Evolutionary conservation across 2,329 filamentous ascomycete genomes (phyloP).

Genomic region (Sporothrix globosa): DNA sequence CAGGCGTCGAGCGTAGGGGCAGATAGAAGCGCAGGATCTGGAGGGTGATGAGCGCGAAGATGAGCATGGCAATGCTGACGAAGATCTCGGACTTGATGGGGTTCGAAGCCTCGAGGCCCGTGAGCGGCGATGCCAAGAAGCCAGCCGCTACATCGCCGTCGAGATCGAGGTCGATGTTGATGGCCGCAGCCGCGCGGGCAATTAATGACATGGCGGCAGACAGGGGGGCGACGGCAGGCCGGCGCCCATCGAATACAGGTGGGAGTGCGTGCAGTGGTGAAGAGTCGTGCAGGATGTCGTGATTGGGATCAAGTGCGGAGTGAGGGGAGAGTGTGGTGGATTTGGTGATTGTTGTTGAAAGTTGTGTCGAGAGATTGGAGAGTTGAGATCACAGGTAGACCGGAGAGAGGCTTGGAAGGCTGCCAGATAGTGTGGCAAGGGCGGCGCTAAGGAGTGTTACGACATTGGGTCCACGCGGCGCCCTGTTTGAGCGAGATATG

Average conservation of each 20-base stretch:
- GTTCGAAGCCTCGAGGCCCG: conserved; percentile 25
- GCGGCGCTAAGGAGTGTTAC: conserved; percentile 21
- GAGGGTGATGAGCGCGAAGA: conserved; percentile 76
- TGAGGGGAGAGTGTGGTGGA: neutral
- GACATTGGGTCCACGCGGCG: conserved; percentile 22
- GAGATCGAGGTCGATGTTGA: conserved; percentile 1
- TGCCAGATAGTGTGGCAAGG: conserved; percentile 16
- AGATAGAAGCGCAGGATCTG: conserved; percentile 88
- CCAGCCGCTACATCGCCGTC: neutral
- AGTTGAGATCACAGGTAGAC: neutral
- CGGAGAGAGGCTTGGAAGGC: conserved; percentile 9
- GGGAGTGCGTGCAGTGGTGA: neutral
- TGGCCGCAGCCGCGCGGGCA: conserved; percentile 25
- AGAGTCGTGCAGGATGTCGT: neutral
- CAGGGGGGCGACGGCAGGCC: conserved; percentile 22
- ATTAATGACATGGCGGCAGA: conserved; percentile 33
- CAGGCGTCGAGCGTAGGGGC: conserved; percentile 85
- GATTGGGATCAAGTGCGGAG: neutral
- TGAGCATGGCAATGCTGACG: conserved; percentile 69
- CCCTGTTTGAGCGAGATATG: conserved; percentile 12
- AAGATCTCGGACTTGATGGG: conserved; percentile 81
- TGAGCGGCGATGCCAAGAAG: conserved; percentile 4
- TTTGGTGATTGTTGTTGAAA: neutral
- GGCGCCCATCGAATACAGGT: conserved; percentile 29
- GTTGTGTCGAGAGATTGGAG: conserved; percentile 7